Evolutionary conservation across 371 early-diverging fungal species (phyloP).

Genomic region (Mucor saturninus): DNA sequence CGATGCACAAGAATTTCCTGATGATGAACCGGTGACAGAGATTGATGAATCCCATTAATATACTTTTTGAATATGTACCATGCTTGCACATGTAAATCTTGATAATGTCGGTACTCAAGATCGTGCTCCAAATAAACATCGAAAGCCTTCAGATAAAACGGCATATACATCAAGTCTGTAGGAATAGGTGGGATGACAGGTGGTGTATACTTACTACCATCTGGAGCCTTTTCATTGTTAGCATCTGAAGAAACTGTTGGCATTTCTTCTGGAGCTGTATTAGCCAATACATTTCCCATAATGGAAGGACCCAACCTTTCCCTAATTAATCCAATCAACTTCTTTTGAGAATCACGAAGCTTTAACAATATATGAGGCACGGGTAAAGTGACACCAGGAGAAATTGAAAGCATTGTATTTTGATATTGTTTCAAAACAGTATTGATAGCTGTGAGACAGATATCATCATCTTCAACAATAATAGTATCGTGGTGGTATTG

Average conservation of each 20-base stretch:
- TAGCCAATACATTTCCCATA: constrained; percentile 14
- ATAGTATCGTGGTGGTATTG: constrained; percentile 17
- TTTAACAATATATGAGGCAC: constrained; percentile 80
- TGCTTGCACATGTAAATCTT: constrained; percentile 55
- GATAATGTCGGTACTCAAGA: constrained; percentile 53
- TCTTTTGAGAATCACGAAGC: constrained; percentile 55
- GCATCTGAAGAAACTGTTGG: background rate
- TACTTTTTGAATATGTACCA: constrained; percentile 56
- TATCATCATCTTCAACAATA: constrained; percentile 39
- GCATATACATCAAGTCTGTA: constrained; percentile 28
- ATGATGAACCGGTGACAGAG: constrained; percentile 69
- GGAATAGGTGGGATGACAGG: constrained; percentile 24
- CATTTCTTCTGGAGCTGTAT: background rate
- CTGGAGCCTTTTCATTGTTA: background rate
- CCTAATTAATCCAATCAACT: constrained; percentile 32
- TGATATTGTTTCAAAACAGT: constrained; percentile 56
- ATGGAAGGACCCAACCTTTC: constrained; percentile 18
- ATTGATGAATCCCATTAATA: constrained; percentile 55
- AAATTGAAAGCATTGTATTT: constrained; percentile 75
- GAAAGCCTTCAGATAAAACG: constrained; percentile 31
- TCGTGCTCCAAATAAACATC: constrained; percentile 44
- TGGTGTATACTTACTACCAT: background rate
- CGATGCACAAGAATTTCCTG: constrained; percentile 68
- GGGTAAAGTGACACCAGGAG: constrained; percentile 80
- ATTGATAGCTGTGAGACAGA: constrained; percentile 37